These are phyloP conservation scores for Ilex asprella DNA, from an alignment of 257 asterid species.

Conservation along the genomic window DNA sequence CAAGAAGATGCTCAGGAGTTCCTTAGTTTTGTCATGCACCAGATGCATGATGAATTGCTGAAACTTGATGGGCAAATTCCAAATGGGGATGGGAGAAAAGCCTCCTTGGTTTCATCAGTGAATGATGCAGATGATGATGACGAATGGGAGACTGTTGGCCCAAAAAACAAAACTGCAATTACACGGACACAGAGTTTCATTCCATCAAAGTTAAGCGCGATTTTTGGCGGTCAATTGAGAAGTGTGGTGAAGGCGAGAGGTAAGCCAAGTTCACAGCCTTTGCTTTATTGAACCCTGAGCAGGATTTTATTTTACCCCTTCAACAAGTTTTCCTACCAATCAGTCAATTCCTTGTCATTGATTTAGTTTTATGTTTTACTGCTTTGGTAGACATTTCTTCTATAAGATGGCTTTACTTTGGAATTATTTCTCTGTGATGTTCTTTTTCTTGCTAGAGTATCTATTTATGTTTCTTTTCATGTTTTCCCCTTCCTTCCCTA, in stretches of 20 bases:
- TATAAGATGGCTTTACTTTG: no score
- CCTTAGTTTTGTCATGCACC: constrained; percentile 81
- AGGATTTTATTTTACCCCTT: no score
- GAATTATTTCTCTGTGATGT: no score
- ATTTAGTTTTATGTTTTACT: no score
- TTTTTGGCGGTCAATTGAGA: constrained; percentile 73
- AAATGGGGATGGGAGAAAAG: constrained; percentile 40
- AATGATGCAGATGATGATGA: constrained; percentile 55
- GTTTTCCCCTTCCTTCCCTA: no score
- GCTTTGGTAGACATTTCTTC: no score
- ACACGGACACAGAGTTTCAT: constrained; percentile 74
- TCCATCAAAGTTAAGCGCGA: constrained; percentile 69
- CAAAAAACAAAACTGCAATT: constrained; percentile 57
- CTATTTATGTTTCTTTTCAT: no score
- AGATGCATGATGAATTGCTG: constrained; percentile 88
- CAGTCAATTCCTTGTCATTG: no score
- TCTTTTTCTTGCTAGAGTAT: no score
- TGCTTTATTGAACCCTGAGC: background rate
- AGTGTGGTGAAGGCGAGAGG: constrained; percentile 87
- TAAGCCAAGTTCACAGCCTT: constrained; percentile 15
- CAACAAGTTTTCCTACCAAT: no score
- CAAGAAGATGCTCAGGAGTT: constrained; percentile 95
- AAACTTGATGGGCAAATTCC: constrained; percentile 56
- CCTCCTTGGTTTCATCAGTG: constrained; percentile 56
- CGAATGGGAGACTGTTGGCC: constrained; percentile 72